Base-by-base conservation (phyloP, 768 basidiomycete species). In the Tephrocybe rancida region DNA sequence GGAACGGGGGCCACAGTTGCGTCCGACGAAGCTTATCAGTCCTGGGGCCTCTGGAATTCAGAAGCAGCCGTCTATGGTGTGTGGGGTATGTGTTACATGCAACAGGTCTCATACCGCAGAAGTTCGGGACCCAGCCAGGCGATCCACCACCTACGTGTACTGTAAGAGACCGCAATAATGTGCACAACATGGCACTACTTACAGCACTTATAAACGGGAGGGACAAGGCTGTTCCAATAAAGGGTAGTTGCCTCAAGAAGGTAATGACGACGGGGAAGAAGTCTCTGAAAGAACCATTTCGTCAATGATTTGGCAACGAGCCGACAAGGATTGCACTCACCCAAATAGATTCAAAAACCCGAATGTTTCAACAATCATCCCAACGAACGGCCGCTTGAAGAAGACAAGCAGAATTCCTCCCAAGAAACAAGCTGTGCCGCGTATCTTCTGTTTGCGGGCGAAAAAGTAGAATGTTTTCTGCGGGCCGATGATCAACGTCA, bases 391-490 rank as follows among this genome's bases (percentile, higher is more conserved):
- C 84, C 94, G 92, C 70, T 95, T 98, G 69, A 91, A 61, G 72
- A 99, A 99, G 14, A 98, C 95, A 56, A 99, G 86, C 14, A 93
- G 66, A 58, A 98, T 88, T 14, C 94, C 94, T 26, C 90, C 91
- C 35, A 96, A 67, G 77, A 96, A 96, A 68, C 92, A 95, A 44
- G 81, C 58, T 5, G 92, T 89, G 39, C 97, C 97, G 16, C 97
- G 84, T 58, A 98, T 73, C 72, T 99, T 99, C 71, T 98, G 91
- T 68, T 84, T 90, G 56, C 97, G 85, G 27, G 95, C 90, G 73
- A 99, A 98, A 77, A 99, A 98, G 73, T 93, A 92, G 74, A 97
- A 95, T 18, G 95, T 97, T 76, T 98, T 98, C 59, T 90, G 87
- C 6, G 95, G 94, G 4, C 94, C 97, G 60, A 99, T 98, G 74